Conservation (phyloP, 306 rosid species). For the Lathyrus sativus region DNA sequence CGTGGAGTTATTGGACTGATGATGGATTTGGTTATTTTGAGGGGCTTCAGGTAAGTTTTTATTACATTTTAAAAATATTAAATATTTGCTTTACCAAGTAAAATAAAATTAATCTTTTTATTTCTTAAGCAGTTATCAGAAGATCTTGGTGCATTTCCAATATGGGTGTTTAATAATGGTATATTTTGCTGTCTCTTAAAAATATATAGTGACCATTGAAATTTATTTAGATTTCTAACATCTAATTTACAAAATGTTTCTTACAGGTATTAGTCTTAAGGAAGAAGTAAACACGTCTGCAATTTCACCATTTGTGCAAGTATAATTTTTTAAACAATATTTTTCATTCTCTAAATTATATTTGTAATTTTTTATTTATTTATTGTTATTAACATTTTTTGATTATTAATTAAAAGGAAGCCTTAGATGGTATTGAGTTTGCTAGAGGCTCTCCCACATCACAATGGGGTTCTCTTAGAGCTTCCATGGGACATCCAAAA, state of each 20-base stretch:
- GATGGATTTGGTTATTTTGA: neutral
- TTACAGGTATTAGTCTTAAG: conserved; percentile 47
- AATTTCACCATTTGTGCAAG: conserved; percentile 72
- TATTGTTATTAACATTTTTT: too few species aligned
- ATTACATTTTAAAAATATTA: neutral
- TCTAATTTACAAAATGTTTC: neutral
- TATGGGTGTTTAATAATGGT: conserved; percentile 87
- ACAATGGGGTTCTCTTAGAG: conserved; percentile 77
- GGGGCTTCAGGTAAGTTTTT: conserved; percentile 43
- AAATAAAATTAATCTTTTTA: too few species aligned
- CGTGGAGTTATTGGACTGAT: neutral
- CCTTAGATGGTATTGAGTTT: conserved; percentile 83
- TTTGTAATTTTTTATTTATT: neutral
- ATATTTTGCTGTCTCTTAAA: neutral
- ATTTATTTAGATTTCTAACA: neutral
- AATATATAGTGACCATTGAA: neutral
- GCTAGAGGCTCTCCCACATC: conserved; percentile 72
- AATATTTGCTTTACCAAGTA: too few species aligned
- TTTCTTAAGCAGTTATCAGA: conserved; percentile 59
- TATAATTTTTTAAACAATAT: neutral
- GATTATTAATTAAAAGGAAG: conserved; percentile 50
- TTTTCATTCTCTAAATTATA: too few species aligned
- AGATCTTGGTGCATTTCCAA: conserved; percentile 66
- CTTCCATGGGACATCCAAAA: conserved; percentile 73
- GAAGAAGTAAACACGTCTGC: conserved; percentile 61